Base-by-base conservation (phyloP, 108 stramenopile genomes). In the Nitzschia inconspicua region DNA sequence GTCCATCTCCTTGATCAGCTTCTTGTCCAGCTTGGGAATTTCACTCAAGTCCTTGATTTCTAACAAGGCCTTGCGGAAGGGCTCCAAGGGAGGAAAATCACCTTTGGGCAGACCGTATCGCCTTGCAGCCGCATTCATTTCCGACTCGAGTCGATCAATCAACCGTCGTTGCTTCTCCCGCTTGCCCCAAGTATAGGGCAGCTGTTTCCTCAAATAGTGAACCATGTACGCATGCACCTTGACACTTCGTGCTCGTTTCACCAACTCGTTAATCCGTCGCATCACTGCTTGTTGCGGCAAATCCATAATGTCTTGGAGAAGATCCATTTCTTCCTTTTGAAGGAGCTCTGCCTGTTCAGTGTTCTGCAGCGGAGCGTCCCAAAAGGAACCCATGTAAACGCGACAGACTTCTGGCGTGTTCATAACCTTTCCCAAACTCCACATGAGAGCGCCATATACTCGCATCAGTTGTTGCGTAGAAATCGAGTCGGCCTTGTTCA, bases 181-280 rank as follows among this genome's bases (percentile, higher is more conserved):
- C 60, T 95, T 95, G 19, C 97, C 97, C 72, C 81, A 95, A 9
- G 96, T 88, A 44, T 92, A 94, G 29, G 99, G 99, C 72, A 99
- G 86, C 65, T 98, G 97, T 72, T 96, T 95, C 35, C 94, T 77
- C 37, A 99, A 76, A 64, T 97, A 95, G 69, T 97, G 92, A 70
- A 99, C 94, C 58, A 99, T 96, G 72, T 98, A 97, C 5, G 97
- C 97, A 61, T 98, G 98, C 18, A 97, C 97, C 75, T 98, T 97
- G 37, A 97, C 96, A 43, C 87, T 80, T 25, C 98, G 68, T 35
- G 97, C 96, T 23, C 98, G 84, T 60, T 99, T 99, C 35, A 99
- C 97, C 35, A 99, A 70, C 51, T 99, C 98, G 70, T 99, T 99
- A 63, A 99, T 97, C 7, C 95, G 80, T 51, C 98, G 85, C 83